phyloP scores from a whole-genome alignment of 2,329 filamentous ascomycete genomes.

The Keithomyces neogunnii region DNA sequence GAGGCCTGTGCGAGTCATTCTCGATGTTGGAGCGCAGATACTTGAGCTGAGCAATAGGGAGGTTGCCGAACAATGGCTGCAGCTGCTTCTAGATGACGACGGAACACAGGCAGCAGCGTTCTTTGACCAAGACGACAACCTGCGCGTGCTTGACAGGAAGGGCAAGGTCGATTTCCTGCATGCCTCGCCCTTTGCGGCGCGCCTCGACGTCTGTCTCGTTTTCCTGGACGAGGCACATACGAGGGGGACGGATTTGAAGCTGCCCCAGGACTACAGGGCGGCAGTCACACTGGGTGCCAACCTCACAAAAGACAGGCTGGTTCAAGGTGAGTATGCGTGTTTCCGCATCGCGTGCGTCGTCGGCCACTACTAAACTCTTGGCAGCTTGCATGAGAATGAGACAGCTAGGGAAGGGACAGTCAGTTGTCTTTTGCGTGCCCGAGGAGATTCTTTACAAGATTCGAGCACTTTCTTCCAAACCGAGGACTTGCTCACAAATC shows the following conservation, averaged over 20 bases:
- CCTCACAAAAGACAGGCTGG: slow-evolving; percentile 58
- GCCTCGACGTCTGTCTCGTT: slow-evolving; percentile 51
- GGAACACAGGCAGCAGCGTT: slow-evolving; percentile 36
- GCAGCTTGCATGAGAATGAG: slow-evolving; percentile 57
- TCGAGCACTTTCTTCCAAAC: neutral
- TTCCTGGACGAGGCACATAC: slow-evolving; percentile 66
- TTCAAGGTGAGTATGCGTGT: slow-evolving; percentile 45
- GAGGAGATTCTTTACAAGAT: slow-evolving; percentile 52
- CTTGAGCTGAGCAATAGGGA: slow-evolving; percentile 50
- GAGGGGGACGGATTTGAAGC: slow-evolving; percentile 55
- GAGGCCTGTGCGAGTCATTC: slow-evolving; percentile 22
- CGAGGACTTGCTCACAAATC: slow-evolving; percentile 19
- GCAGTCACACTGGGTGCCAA: slow-evolving; percentile 57
- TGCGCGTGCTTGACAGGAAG: slow-evolving; percentile 41
- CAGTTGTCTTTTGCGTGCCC: slow-evolving; percentile 45
- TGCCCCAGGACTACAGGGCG: slow-evolving; percentile 50
- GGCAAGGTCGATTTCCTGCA: slow-evolving; percentile 39
- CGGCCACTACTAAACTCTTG: neutral
- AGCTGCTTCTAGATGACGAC: neutral
- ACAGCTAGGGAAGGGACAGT: slow-evolving; percentile 47
- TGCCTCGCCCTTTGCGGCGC: slow-evolving; percentile 45
- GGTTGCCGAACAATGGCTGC: slow-evolving; percentile 46
- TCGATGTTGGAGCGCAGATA: slow-evolving; percentile 64
- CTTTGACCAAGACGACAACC: slow-evolving; percentile 44
- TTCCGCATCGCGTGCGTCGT: neutral